Evolutionary conservation across 768 basidiomycete genomes (phyloP), one percentile per base, ranked within the genome.

Genomic region (Lactarius sp.): DNA sequence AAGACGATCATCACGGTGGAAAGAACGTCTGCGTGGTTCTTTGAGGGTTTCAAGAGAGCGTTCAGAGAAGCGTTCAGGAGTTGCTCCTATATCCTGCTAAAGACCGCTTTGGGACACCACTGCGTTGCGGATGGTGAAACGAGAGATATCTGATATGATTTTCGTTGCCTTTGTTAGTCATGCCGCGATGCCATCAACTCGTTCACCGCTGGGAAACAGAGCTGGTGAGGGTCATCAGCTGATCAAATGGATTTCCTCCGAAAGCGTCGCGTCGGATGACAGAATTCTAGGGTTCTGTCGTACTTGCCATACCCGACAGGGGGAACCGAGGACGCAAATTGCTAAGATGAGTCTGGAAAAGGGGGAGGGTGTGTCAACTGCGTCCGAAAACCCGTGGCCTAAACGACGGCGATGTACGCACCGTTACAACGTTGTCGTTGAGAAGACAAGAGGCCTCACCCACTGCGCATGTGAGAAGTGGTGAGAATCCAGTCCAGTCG

Each of bases 401-500:
- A 31, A 36, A 4, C 20, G n/a, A 59, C 31, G 18, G 8, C 6
- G 22, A 36, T 20, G n/a, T n/a, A 64, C 62, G 36, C 46, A 64
- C 62, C 62, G 50, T 41, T 34, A 27, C 52, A 59, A 52, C 61
- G 52, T 18, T 27, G 47, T 22, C 14, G 20, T 37, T 22, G 22
- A 20, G 52, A 37, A 31, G n/a, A 12, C 12, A n/a, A 49, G 20
- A 56, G 20, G n/a, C 46, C 27, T 46, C 52, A 34, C 52, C 31
- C 18, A 47, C 44, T 16, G 44, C 16, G 20, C 41, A 37, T 50
- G 46, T 54, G 33, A 20, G 7, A 22, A 37, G 52, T 14, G 41
- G 37, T 44, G 10, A 27, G 27, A 41, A 39, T 22, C 41, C 49
- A 33, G 27, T 37, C 59, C 8, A 18, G 27, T 51, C 42, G 53